A percentile compares a stretch with the other conserved stretches of the same genome.
Evolutionary conservation across 1,284 basidiomycete species (phyloP).

Genomic region (Rhizopogon hawkerae): DNA sequence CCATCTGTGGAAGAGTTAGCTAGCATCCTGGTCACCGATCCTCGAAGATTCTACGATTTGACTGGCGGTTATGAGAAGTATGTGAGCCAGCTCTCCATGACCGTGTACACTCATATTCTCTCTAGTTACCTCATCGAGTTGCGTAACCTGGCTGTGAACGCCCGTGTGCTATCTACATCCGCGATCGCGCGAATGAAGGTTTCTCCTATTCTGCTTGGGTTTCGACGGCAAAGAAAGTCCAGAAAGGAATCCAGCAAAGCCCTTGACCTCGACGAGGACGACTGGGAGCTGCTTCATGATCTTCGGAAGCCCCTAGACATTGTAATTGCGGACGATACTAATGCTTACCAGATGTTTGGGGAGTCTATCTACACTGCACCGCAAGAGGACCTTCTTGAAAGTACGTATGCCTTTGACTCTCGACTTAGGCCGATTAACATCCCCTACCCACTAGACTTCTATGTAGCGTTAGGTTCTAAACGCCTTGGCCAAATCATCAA

Average conservation of each 20-base stretch:
- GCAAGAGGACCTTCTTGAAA: conserved; percentile 82
- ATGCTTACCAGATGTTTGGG: conserved; percentile 69
- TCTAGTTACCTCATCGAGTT: conserved; percentile 75
- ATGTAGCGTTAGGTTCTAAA: conserved; percentile 57
- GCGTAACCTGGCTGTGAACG: conserved; percentile 77
- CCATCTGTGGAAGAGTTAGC: conserved; percentile 80
- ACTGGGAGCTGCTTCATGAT: conserved; percentile 60
- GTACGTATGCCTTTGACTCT: conserved; percentile 35
- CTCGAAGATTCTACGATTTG: conserved; percentile 61
- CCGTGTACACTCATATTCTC: background rate
- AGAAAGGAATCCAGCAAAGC: conserved; percentile 32
- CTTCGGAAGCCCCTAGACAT: conserved; percentile 56
- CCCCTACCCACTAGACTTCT: conserved; percentile 44
- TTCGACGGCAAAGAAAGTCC: conserved; percentile 33
- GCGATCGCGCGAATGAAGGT: conserved; percentile 62
- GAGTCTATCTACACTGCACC: conserved; percentile 75
- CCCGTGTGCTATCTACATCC: conserved; percentile 46
- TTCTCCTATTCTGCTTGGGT: conserved; percentile 67
- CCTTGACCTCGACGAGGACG: conserved; percentile 52
- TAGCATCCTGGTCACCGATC: conserved; percentile 55
- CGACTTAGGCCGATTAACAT: background rate
- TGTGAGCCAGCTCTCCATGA: conserved; percentile 15
- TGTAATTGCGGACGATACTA: conserved; percentile 75
- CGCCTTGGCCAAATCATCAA: conserved; percentile 65
- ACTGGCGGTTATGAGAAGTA: conserved; percentile 59